A percentile compares a stretch with the other conserved stretches of the same genome.
Conservation (phyloP, 2,329 filamentous ascomycete species). For the Cladosporium sp. region DNA sequence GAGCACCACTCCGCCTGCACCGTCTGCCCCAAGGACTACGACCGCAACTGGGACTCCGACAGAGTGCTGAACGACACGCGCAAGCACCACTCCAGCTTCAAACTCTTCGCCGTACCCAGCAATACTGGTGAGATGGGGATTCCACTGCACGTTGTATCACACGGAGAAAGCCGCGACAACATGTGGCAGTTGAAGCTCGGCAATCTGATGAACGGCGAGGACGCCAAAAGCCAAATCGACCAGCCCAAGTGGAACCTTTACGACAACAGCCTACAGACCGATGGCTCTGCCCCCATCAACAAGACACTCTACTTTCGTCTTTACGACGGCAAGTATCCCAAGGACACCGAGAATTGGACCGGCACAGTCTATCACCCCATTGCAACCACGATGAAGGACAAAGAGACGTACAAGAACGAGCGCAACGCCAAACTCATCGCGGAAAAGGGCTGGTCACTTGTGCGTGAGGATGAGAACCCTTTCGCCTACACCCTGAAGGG, state of each 20-base stretch:
- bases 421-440: slow-evolving; percentile 14
- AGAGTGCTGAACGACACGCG: slow-evolving; percentile 30
- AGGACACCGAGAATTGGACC: slow-evolving; percentile 1
- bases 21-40: neutral
- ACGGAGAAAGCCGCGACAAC: slow-evolving; percentile 4
- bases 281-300: slow-evolving; percentile 10
- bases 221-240: neutral
- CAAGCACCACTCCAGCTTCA: slow-evolving; percentile 29
- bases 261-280: neutral
- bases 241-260: slow-evolving; percentile 15
- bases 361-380: neutral
- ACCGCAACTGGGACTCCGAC: slow-evolving; percentile 20
- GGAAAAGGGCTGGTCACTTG: slow-evolving; percentile 3
- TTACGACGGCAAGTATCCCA: slow-evolving; percentile 4
- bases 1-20: neutral
- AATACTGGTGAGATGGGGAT: no score
- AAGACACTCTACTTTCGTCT: slow-evolving; percentile 15
- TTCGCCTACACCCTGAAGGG: neutral
- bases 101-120: slow-evolving; percentile 18
- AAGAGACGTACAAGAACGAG: slow-evolving; percentile 13
- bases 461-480: neutral
- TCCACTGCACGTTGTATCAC: neutral
- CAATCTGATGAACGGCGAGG: no score
- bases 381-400: slow-evolving; percentile 9
- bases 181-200: slow-evolving; percentile 9